Conservation (phyloP, 176 grass and related monocot species). For the Hsuehochloa calcarea region DNA sequence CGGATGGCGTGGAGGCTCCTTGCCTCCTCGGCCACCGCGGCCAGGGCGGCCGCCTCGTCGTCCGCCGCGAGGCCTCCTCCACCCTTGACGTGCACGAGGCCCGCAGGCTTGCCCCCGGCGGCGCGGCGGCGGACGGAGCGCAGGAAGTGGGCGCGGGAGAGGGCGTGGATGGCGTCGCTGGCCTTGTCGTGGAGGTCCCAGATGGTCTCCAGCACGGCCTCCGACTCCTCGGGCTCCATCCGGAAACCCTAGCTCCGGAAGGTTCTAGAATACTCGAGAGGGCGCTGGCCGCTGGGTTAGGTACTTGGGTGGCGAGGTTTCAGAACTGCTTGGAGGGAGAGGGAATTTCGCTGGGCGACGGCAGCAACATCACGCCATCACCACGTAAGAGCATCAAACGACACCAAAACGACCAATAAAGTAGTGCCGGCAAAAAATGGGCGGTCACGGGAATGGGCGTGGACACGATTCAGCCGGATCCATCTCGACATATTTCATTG, state of each 20-base stretch:
- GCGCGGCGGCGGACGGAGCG: constrained; percentile 46
- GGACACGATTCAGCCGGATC: too few species aligned
- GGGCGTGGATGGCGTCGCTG: constrained; percentile 85
- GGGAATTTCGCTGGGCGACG: constrained; percentile 5
- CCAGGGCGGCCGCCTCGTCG: constrained; percentile 3
- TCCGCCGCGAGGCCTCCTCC: neutral
- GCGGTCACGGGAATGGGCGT: too few species aligned
- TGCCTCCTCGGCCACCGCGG: constrained; percentile 59
- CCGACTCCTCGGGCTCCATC: constrained; percentile 67
- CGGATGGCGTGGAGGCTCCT: constrained; percentile 88
- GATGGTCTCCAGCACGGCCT: constrained; percentile 81
- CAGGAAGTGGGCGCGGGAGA: constrained; percentile 80
- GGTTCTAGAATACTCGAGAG: constrained; percentile 20
- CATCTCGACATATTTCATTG: too few species aligned
- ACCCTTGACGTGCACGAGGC: constrained; percentile 60
- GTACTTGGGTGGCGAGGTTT: constrained; percentile 36
- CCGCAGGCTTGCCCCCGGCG: constrained; percentile 17
- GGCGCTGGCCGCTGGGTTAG: neutral
- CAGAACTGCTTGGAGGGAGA: constrained; percentile 38
- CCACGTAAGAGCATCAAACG: too few species aligned
- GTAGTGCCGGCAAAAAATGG: too few species aligned
- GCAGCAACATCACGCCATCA: neutral
- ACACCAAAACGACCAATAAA: too few species aligned
- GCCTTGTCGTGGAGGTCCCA: constrained; percentile 94
- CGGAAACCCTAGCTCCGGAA: constrained; percentile 30